Base-by-base conservation (phyloP, 768 basidiomycete species). In the Suillus subaureus region DNA sequence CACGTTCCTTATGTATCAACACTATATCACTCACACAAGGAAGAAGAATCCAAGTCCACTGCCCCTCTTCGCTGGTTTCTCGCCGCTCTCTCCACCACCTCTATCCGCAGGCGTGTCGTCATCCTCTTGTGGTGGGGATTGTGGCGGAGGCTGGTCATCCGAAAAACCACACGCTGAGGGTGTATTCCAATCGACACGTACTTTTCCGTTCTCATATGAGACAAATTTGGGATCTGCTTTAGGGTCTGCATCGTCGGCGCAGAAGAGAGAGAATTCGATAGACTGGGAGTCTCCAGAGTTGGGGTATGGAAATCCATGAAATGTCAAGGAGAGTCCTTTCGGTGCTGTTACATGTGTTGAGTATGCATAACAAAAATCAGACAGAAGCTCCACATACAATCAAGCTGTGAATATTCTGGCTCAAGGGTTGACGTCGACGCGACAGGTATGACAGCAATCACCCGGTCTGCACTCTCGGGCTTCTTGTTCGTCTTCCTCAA, bases 11-110 rank as follows among this genome's bases (percentile, higher is more conserved):
- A 12, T 6, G 31, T 21, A 35, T 35, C 2, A n/a, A 61, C 6
- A 13, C n/a, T 33, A 6, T 15, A 62, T 21, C 9, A 75, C 92
- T 75, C 75, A 92, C 93, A 94, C 80, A 37, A 94, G 80, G 82
- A 96, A 92, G 81, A 96, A 95, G 85, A 91, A 94, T 4, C 92
- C 90, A n/a, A 96, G 79, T 28, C 90, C 92, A 75, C 89, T 92
- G 4, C 89, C 90, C 31, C 70, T 78, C 68, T 82, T 77, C 49
- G 77, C 75, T 3, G 80, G 73, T 42, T 75, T 71, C 35, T 73
- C 66, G 67, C 51, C 71, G 61, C 65, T 74, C n/a, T 66, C 65
- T 1, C 63, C 66, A 12, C 61, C 68, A 1, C 61, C 70, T n/a
- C 39, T 72, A 1, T 68, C 64, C 13, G 67, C 66, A 39, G 60